Evolutionary conservation across 2,329 filamentous ascomycete species (phyloP).

Genomic region (Penicillium sp.): DNA sequence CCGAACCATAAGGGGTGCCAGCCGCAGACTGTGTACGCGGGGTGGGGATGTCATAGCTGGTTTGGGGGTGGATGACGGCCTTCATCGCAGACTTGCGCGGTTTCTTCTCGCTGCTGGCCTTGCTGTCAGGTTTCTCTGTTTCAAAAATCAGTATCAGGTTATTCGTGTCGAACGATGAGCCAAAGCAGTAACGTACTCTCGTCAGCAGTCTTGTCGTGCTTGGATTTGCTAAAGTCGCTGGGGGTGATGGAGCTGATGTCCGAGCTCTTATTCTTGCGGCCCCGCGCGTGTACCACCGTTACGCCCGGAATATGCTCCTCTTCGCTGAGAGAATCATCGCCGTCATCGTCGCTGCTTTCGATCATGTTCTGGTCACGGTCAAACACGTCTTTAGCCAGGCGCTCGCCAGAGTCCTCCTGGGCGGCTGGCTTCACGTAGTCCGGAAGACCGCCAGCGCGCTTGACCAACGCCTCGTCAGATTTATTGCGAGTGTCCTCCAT

Average conservation of each 20-base stretch:
- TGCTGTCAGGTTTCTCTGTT: too few relatives aligned
- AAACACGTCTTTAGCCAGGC: constrained; percentile 68
- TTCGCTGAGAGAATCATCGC: constrained; percentile 58
- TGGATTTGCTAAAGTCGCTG: constrained; percentile 30
- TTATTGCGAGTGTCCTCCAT: constrained; percentile 67
- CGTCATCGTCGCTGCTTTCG: constrained; percentile 65
- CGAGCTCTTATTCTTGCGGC: constrained; percentile 27
- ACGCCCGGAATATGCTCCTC: constrained; percentile 51
- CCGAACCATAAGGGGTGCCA: constrained; percentile 69
- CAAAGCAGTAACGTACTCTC: constrained; percentile 60
- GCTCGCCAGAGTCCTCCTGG: constrained; percentile 40
- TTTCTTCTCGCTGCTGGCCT: constrained; percentile 26
- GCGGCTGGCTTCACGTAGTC: constrained; percentile 57
- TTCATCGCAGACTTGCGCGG: constrained; percentile 38
- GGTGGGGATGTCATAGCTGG: constrained; percentile 69
- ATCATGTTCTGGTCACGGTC: constrained; percentile 63
- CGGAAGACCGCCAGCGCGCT: constrained; percentile 62
- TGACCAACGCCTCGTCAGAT: constrained; percentile 67
- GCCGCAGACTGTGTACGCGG: constrained; percentile 54
- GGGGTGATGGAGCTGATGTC: constrained; percentile 31
- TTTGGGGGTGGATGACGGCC: constrained; percentile 70
- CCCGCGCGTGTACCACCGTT: constrained; percentile 30
- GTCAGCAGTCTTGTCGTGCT: constrained; percentile 60
- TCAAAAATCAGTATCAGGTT: too few relatives aligned
- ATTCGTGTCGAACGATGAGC: too few relatives aligned